A percentile compares a stretch with the other conserved stretches of the same genome.
Conservation (phyloP, 2,329 filamentous ascomycete genomes). For the Bipolaris gigantea region DNA sequence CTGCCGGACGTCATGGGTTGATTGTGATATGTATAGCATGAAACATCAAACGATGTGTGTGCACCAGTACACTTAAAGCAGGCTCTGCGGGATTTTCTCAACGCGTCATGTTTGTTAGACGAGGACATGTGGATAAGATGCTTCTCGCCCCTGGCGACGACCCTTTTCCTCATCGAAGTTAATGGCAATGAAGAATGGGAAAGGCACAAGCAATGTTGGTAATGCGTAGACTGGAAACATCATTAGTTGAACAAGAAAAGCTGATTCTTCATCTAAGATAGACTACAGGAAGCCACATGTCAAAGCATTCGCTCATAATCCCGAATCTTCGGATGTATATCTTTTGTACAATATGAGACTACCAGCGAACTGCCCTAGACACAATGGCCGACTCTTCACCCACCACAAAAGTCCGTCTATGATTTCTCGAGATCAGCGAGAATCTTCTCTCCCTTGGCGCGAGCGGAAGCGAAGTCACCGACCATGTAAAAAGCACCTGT, state of each 20-base stretch:
- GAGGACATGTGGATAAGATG: conserved; percentile 68
- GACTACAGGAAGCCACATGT: conserved; percentile 44
- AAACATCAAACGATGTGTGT: too few species aligned
- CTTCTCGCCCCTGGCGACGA: conserved; percentile 46
- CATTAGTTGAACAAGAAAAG: conserved; percentile 29
- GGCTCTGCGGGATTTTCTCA: too few species aligned
- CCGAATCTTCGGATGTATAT: conserved; percentile 39
- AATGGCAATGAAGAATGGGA: conserved; percentile 47
- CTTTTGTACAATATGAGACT: conserved; percentile 45
- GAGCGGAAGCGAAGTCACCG: conserved; percentile 89
- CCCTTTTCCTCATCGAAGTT: conserved; percentile 71
- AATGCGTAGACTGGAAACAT: too few species aligned
- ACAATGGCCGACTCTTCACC: conserved; percentile 40
- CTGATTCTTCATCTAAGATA: conserved; percentile 45
- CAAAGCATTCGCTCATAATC: conserved; percentile 39
- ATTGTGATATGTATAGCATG: too few species aligned
- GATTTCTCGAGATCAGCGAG: conserved; percentile 80
- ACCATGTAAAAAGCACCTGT: conserved; percentile 90
- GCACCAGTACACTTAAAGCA: too few species aligned
- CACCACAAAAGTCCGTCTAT: conserved; percentile 38
- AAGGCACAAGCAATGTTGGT: too few species aligned
- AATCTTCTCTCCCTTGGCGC: conserved; percentile 99
- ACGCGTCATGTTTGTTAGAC: too few species aligned
- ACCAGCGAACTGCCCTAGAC: conserved; percentile 37
- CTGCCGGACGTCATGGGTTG: too few species aligned